A percentile compares a stretch with the other conserved stretches of the same genome.
phyloP scores from a whole-genome alignment of 805 yeast genomes.

The Isabelozyma pseudorhagii region DNA sequence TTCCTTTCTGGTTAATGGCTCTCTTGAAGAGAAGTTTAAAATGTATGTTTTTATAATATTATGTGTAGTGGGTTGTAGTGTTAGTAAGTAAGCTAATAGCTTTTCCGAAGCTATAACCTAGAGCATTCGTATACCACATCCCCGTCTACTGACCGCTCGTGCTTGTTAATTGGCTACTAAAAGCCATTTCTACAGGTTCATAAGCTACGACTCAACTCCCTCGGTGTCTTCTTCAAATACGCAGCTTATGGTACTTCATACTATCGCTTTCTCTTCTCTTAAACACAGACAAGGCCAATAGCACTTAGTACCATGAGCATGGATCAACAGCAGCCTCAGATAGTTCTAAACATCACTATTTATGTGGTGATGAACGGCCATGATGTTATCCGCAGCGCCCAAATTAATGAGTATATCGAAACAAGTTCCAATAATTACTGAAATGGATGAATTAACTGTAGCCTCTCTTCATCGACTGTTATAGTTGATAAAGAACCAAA shows the following conservation, averaged over 20 bases:
- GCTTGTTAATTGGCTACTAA: too few species aligned
- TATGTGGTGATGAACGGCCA: conserved; percentile 46
- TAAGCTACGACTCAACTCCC: too few species aligned
- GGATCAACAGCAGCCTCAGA: conserved; percentile 33
- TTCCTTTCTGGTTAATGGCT: background rate
- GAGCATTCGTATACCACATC: too few species aligned
- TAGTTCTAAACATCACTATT: conserved; percentile 35
- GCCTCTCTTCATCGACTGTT: conserved; percentile 57
- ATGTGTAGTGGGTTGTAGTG: background rate
- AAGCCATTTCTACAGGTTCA: too few species aligned
- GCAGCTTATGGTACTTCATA: too few species aligned
- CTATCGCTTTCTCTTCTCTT: too few species aligned
- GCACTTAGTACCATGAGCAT: too few species aligned
- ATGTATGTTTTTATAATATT: background rate
- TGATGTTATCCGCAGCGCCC: conserved; percentile 57
- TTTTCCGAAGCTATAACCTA: too few species aligned
- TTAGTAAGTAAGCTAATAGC: too few species aligned
- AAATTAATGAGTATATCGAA: conserved; percentile 14
- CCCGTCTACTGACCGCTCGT: too few species aligned
- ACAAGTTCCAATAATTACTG: conserved; percentile 20
- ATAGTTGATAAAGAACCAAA: conserved; percentile 47
- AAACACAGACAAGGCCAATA: too few species aligned
- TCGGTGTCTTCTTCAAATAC: too few species aligned
- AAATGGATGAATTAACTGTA: conserved; percentile 32
- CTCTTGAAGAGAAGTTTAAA: background rate